Evolutionary conservation across 148 eudicot genomes (phyloP), one percentile per base, ranked within the genome.

Genomic region (Rheum nobile): DNA sequence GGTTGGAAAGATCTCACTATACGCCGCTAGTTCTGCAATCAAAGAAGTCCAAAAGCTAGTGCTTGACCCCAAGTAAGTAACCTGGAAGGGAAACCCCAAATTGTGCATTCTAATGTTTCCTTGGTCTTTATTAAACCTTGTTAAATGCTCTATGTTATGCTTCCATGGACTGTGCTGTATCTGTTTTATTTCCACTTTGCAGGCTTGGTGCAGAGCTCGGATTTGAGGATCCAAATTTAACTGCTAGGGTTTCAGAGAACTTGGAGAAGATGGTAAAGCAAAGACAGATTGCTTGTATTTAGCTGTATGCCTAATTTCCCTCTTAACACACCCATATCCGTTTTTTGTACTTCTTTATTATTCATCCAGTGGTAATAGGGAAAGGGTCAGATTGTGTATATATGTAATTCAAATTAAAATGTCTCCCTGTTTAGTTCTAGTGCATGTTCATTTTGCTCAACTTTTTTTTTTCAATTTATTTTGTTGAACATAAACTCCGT

Each of bases 21-120:
- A 95, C 73, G 93, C 98, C 41, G 98, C 98, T 76, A 95, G 98
- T 77, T 90, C 96, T 41, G 96, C 98, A 68, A 95, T 95, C 43
- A 95, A 88, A 83, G 98, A 91, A 77, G 97, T 95, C 72, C 96
- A 87, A 77, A 91, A 91, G 81, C 78, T 95, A 80, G 98, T 91
- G 73, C 85, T 95, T 72, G 98, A 95, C 80, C 89, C 90, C 72
- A 95, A 91, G 98, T 95, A 90, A 87, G 96, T 71, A 80, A 70
- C 72, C n/a, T 39, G 29, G 8, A 75, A 24, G 72, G 41, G 50
- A 65, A 48, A 8, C 2, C 24, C 41, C 8, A 44, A 44, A 54
- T 22, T 2, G 35, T 6, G 2, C 68, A n/a, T 35, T 57, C 17
- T 57, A 13, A 6, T 57, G 3, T 74, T 8, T 21, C 9, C 19